These are phyloP conservation scores for Pugionium dolabratum DNA, from an alignment of 345 rosid species.

Conservation along the genomic window DNA sequence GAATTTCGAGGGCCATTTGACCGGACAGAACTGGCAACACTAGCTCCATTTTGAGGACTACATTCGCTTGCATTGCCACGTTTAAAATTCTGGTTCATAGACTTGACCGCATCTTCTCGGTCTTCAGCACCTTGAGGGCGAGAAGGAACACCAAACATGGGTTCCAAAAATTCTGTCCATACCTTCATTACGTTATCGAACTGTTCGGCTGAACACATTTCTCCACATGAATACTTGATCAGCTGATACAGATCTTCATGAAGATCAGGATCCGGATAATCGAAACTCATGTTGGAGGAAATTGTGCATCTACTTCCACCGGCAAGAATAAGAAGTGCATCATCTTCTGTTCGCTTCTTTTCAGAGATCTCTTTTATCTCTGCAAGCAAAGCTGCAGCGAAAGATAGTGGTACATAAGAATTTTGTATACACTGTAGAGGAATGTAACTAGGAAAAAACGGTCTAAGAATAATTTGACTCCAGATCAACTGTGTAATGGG, in stretches of 20 bases:
- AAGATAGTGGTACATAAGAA: conserved; percentile 23
- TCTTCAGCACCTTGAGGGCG: conserved; percentile 88
- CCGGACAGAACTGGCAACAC: conserved; percentile 50
- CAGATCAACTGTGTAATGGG: neutral
- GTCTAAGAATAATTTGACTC: neutral
- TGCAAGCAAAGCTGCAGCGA: conserved; percentile 70
- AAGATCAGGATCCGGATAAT: conserved; percentile 73
- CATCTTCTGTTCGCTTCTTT: conserved; percentile 76
- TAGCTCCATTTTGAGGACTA: conserved; percentile 51
- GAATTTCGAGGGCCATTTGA: conserved; percentile 55
- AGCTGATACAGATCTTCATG: conserved; percentile 96
- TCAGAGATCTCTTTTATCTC: conserved; percentile 93
- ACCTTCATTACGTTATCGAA: conserved; percentile 84
- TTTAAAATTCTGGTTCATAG: conserved; percentile 54
- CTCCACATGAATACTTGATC: conserved; percentile 86
- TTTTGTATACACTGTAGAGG: neutral
- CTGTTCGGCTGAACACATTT: conserved; percentile 90
- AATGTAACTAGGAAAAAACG: neutral
- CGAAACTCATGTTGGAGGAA: conserved; percentile 71
- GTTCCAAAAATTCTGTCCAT: conserved; percentile 95
- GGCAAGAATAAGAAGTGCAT: conserved; percentile 76
- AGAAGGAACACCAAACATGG: conserved; percentile 73
- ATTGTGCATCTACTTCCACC: conserved; percentile 74
- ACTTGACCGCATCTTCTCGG: conserved; percentile 71
- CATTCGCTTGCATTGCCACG: conserved; percentile 56